Evolutionary conservation across 192 early-diverging fungal genomes (phyloP).

Genomic region (Allomyces macrogynus): DNA sequence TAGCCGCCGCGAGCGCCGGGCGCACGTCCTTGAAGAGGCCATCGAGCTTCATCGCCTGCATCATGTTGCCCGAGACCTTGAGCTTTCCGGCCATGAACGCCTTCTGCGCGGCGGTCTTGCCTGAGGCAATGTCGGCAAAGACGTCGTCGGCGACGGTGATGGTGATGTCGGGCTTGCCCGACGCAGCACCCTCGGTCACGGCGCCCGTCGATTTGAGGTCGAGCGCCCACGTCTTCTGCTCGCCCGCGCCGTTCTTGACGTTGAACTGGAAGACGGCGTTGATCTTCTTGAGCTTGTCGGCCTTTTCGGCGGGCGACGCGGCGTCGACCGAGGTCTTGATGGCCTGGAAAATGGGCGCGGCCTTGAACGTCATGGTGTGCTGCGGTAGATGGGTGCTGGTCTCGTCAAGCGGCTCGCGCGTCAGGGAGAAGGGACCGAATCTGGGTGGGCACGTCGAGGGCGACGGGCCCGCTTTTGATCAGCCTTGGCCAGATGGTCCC

Average conservation of each 20-base stretch:
- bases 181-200: background rate
- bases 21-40: background rate
- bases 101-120: slow-evolving; percentile 75
- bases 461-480: no score
- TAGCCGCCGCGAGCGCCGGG: background rate
- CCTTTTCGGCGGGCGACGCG: background rate
- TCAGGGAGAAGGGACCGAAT: no score
- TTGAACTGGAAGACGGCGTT: background rate
- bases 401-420: no score
- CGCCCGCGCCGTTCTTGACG: background rate
- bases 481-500: no score
- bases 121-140: slow-evolving; percentile 60
- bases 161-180: slow-evolving; percentile 41
- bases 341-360: background rate
- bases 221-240: background rate
- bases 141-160: slow-evolving; percentile 51
- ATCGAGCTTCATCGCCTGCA: slow-evolving; percentile 12
- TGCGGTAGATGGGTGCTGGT: background rate
- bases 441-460: no score
- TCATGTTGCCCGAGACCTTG: slow-evolving; percentile 39
- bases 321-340: background rate
- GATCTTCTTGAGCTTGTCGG: background rate
- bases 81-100: slow-evolving; percentile 81
- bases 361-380: background rate
- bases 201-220: background rate